Base-by-base conservation (phyloP, 164 flowering plant species). In the Nelumbo lutea region DNA sequence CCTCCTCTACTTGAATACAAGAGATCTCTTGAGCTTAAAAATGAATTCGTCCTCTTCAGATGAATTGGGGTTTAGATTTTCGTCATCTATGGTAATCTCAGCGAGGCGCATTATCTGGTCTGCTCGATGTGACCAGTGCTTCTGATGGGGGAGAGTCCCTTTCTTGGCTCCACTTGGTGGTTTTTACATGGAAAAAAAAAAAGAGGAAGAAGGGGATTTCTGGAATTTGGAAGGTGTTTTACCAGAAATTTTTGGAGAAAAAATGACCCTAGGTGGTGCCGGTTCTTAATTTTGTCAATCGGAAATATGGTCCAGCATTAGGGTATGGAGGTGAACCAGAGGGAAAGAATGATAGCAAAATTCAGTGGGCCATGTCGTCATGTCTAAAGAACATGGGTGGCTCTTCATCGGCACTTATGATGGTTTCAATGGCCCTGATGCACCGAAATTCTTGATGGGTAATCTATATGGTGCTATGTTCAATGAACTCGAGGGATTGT, bases 281-380 rank as follows among this genome's bases (percentile, higher is more conserved):
- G 27, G 95, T 89, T 74, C 62, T 78, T 72, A 85, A 81, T 72
- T 84, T 88, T 70, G 87, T 78, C 40, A 81, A 80, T 11, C 58
- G 83, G 70, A 86, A 65, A 68, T 83, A 83, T 65, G 71, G 38
- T 6, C 40, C 76, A 40, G 67, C 70, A 45, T 57, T 59, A 11
- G 70, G 60, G 2, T 67, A 48, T 1, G 75, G 59, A 40, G 75
- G 74, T 9, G 78, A 74, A 59, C 40, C 46, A 55, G 81, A 61
- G 71, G 64, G 43, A 64, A 72, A 42, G 69, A 73, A 55, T 40
- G 83, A 82, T 73, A 65, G 61, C 50, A 76, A 83, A 68, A 86
- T 89, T 39, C 95, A 87, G 74, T 89, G 95, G 91, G 91, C 91
- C 95, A 89, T 44, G 91, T 89, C 74, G 95, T 87, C 8, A 87